Evolutionary conservation across 23 red algal species (phyloP), one percentile per base, ranked within the genome.

Genomic region (Cyanidiococcus yangmingshanensis): DNA sequence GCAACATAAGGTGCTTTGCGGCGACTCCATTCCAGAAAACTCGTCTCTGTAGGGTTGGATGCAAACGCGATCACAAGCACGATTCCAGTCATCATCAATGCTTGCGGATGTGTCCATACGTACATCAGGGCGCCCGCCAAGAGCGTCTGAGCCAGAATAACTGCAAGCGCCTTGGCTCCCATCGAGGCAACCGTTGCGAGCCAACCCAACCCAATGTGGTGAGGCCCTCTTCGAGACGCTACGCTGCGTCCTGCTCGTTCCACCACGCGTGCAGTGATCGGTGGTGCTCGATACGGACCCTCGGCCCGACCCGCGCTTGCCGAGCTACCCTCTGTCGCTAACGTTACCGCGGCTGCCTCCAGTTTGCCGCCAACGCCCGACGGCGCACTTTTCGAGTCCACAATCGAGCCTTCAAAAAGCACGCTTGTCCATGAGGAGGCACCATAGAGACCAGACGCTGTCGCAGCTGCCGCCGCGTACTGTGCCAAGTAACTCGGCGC

Each of bases 1-100:
- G 63, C 63, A 25, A 71, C 27, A 35, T 17, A 2, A 3, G 63
- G 63, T 71, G 63, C 63, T 29, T 71, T 25, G 16, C 63, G 63
- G 7, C 63, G 63, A 35, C 63, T 71, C 63, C 63, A 71, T 35
- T 71, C 63, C 12, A 71, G 63, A 30, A 71, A 71, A 30, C 63
- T 71, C n/a, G 63, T 71, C 27, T 71, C 63, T 32, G 63, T 32
- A 2, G 63, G 63, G 32, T 71, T 71, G 12, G 63, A 32, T 7
- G 63, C 63, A 30, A 17, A 71, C 63, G 63, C 63, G 7, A 71
- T 35, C 63, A 71, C 32, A 7, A 30, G 16, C 16, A 35, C 27
- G 3, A 35, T 7, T 7, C 12, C 3, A 29, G 63, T 30, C 16
- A 30, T 32, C 63, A 35, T 17, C n/a, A 71, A 29, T 35, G 63